Base-by-base conservation (phyloP, 1,139 yeast species). In the Trichomonascaceae sp. region DNA sequence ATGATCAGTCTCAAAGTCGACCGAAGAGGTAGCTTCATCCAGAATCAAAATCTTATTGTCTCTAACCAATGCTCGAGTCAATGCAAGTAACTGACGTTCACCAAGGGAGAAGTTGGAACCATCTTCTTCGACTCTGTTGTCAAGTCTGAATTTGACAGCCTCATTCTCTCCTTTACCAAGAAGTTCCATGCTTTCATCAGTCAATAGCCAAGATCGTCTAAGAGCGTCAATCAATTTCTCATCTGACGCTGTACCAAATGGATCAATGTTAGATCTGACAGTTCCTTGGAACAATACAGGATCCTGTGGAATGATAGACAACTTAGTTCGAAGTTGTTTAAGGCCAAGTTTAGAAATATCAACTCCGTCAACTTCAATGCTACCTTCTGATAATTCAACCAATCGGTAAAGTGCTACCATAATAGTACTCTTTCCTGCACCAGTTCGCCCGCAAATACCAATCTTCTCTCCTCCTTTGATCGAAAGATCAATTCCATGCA, bases 11-110 rank as follows among this genome's bases (percentile, higher is more conserved):
- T 83, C 88, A 64, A 84, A 85, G 66, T 87, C 96, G 43, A 87
- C 95, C 12, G 87, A 82, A 0, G 95, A 85, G 0, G 96, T 87
- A 19, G 95, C 95, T 69, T 87, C 96, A 66, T 87, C 96, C 57
- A 87, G 70, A 60, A 87, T 83, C 60, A 87, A 72, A 56, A 87
- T 82, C 65, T 79, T 81, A 9, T 87, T 75, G 53, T 82, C 78
- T 58, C 90, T 78, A 13, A 86, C 90, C 58, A 87, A 73, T 0
- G 95, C 95, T 60, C 95, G 78, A 0, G 93, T 87, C 61, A 87
- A 77, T 1, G 95, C 87, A 57, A 87, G 71, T 60, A 87, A 70
- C 67, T 87, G 95, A 54, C 87, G 78, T 67, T 87, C 93, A 49
- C 95, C 95, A 19, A 86, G 74, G 3, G 91, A 84, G 67, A 84